Evolutionary conservation across 768 basidiomycete genomes (phyloP).

Genomic region (Leccinum incarnatum): DNA sequence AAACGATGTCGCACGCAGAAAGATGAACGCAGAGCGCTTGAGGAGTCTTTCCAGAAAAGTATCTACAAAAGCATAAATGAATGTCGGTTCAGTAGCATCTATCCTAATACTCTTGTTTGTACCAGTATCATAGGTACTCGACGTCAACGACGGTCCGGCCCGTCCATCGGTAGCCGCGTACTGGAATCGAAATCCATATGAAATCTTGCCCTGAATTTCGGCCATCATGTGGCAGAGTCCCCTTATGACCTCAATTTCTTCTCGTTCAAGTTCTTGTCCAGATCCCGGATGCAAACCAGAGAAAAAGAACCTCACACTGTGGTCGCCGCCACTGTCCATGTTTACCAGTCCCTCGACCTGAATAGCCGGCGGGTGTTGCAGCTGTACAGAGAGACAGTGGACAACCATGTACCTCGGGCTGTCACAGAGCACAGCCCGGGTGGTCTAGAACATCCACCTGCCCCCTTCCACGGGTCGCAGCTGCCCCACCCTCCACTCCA

Average conservation of each 20-base stretch:
- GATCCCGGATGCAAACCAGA: background rate
- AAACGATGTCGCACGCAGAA: constrained; percentile 69
- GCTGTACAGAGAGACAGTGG: background rate
- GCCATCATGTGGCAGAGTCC: background rate
- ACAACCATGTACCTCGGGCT: background rate
- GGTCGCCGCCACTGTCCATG: background rate
- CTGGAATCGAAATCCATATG: background rate
- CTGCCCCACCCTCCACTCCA: background rate
- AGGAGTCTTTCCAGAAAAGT: constrained; percentile 56
- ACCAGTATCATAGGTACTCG: background rate
- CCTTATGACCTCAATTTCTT: background rate
- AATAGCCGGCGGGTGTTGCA: background rate
- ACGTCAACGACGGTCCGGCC: too few relatives aligned
- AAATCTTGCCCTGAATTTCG: background rate
- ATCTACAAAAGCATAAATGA: constrained; percentile 25
- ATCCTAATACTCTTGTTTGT: constrained; percentile 1
- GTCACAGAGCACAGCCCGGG: background rate
- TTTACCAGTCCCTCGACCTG: background rate
- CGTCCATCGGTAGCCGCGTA: background rate
- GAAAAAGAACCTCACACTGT: background rate
- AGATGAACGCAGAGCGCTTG: constrained; percentile 71
- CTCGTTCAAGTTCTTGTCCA: background rate
- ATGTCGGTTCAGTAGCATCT: background rate
- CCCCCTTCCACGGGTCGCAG: background rate
- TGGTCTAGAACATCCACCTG: background rate